Base-by-base conservation (phyloP, 2,329 filamentous ascomycete species). In the Fonsecaea monophora region DNA sequence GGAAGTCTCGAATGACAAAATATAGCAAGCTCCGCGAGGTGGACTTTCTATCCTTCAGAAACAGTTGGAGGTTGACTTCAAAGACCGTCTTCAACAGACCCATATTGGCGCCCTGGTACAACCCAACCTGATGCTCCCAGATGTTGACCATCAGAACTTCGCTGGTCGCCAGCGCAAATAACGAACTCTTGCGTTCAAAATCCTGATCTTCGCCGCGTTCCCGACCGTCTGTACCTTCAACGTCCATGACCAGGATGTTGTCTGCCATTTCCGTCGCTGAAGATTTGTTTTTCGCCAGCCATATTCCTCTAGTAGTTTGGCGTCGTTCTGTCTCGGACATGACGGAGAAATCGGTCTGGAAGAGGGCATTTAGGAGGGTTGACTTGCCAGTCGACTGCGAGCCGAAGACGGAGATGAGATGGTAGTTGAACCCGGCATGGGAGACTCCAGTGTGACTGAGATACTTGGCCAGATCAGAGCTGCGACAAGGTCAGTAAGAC, bases 21-120 rank as follows among this genome's bases (percentile, higher is more conserved):
- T 99, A 98, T 40, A 99, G 86, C 59, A 99, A 88, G 12, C 94
- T 98, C 71, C 94, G 88, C 18, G 92, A 93, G 73, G 91, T 95
- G 72, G 50, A 94, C 91, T 92, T 92, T 79, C 90, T 93, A 78
- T 97, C 94, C 82, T 97, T 97, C 73, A 98, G 84, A 80, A 99
- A 99, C 34, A 99, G 84, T 80, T 98, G 94, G 77, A 99, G 79
- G 77, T 99, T 99, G 79, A 99, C 95, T 82, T 99, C 95, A 74
- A 99, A 99, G 3, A 99, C 95, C 0, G 96, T 99, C 86, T 99
- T 99, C 75, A 99, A 84, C 74, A 99, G 81, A 8, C 95, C 95
- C 95, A 99, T 99, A 79, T 99, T 99, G 74, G 95, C 95, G 65
- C 95, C 95, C 81, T 99, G 94, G 78, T 99, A 99, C 78, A 99